These are phyloP conservation scores for Ganoderma lucidum DNA, from an alignment of 1,284 basidiomycete genomes.

Conservation along the genomic window DNA sequence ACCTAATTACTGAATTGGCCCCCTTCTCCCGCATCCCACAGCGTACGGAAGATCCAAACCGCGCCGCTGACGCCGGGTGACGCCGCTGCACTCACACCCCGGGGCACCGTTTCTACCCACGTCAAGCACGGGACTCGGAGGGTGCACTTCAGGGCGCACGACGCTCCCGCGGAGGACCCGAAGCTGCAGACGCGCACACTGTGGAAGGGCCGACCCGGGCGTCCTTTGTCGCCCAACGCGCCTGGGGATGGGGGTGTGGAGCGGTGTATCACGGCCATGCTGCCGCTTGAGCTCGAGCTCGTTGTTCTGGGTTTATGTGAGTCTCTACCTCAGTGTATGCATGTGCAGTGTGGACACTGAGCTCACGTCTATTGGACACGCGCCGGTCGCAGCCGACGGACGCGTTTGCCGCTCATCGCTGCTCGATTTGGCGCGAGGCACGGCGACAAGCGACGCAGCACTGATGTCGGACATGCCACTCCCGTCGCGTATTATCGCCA, in stretches of 20 bases:
- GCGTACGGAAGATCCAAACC: conserved; percentile 27
- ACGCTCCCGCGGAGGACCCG: neutral
- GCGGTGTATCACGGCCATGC: conserved; percentile 51
- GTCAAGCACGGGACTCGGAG: conserved; percentile 35
- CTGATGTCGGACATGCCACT: conserved; percentile 53
- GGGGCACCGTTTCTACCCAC: conserved; percentile 33
- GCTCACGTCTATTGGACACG: neutral
- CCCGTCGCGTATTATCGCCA: conserved; percentile 54
- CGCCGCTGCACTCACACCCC: conserved; percentile 19
- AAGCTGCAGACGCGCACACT: conserved; percentile 24
- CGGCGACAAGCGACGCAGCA: conserved; percentile 39
- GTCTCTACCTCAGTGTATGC: conserved; percentile 30
- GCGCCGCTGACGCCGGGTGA: conserved; percentile 26
- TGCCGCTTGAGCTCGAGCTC: conserved; percentile 63
- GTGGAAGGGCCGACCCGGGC: conserved; percentile 39
- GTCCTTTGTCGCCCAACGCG: conserved; percentile 8
- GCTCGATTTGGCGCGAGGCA: conserved; percentile 38
- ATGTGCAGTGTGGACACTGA: neutral
- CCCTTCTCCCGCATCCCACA: conserved; percentile 10
- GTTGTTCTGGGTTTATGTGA: conserved; percentile 71
- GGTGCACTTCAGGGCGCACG: conserved; percentile 29
- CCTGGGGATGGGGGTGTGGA: conserved; percentile 12
- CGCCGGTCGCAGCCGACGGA: conserved; percentile 62
- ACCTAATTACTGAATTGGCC: conserved; percentile 5
- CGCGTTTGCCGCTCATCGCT: conserved; percentile 53